A percentile compares a stretch with the other conserved stretches of the same genome.
These are phyloP conservation scores for Mrakia blollopis DNA, from an alignment of 768 basidiomycete genomes.

Conservation along the genomic window DNA sequence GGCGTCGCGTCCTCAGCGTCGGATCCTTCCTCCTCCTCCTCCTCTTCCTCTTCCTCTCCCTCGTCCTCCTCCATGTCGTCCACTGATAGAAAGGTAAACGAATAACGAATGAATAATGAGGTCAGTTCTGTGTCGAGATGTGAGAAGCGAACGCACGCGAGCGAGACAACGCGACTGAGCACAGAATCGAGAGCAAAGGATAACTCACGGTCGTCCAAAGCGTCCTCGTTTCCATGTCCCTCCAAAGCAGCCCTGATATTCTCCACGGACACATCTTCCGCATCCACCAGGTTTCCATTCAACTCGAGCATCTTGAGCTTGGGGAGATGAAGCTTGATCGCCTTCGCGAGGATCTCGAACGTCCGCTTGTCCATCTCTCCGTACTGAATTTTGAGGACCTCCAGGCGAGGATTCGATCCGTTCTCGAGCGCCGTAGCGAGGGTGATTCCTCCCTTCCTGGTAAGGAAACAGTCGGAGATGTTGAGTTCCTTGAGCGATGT, in stretches of 20 bases:
- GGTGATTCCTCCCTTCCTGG: slow-evolving; percentile 68
- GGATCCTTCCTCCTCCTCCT: slow-evolving; percentile 8
- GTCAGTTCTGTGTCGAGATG: background rate
- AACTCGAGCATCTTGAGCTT: slow-evolving; percentile 67
- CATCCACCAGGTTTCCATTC: slow-evolving; percentile 63
- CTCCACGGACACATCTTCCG: slow-evolving; percentile 50
- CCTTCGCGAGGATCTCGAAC: slow-evolving; percentile 62
- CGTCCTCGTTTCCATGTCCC: slow-evolving; percentile 62
- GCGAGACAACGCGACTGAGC: background rate
- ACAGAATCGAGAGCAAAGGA: background rate
- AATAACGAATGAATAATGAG: background rate
- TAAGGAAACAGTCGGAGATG: slow-evolving; percentile 85
- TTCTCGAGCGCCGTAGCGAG: slow-evolving; percentile 58
- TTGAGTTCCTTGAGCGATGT: slow-evolving; percentile 70
- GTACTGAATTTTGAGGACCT: slow-evolving; percentile 78
- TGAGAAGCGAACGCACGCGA: background rate
- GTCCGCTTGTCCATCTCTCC: slow-evolving; percentile 75
- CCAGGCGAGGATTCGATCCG: slow-evolving; percentile 70
- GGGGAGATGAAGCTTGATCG: slow-evolving; percentile 58
- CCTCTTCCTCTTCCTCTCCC: slow-evolving; percentile 29
- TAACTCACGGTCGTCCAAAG: slow-evolving; percentile 59
- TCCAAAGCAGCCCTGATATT: slow-evolving; percentile 48
- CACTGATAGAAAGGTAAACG: slow-evolving; percentile 7
- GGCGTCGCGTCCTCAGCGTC: slow-evolving; percentile 13
- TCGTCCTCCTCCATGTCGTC: slow-evolving; percentile 35